A percentile compares a stretch with the other conserved stretches of the same genome.
These are phyloP conservation scores for Gossypium gossypioides DNA, from an alignment of 441 rosid genomes.

Conservation along the genomic window DNA sequence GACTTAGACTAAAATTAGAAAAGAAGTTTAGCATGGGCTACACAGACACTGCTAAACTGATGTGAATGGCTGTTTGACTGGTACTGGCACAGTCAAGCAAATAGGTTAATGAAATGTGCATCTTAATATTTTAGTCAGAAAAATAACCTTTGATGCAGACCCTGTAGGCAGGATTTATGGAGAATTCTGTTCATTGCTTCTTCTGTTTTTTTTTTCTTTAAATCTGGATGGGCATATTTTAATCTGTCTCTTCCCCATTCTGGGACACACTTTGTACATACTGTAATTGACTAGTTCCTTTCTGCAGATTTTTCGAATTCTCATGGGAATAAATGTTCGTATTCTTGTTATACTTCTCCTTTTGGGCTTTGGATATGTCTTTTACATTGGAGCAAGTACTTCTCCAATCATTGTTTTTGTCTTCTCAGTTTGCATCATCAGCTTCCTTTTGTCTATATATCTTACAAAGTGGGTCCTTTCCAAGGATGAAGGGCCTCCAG, in stretches of 20 bases:
- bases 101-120: background rate
- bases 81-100: background rate
- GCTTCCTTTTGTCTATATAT: constrained; percentile 74
- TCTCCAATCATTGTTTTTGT: constrained; percentile 90
- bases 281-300: constrained; percentile 5
- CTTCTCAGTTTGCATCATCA: constrained; percentile 67
- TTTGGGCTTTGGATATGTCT: constrained; percentile 64
- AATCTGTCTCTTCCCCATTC: background rate
- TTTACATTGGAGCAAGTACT: constrained; percentile 86
- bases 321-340: constrained; percentile 75
- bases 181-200: background rate
- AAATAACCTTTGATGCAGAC: background rate
- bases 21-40: background rate
- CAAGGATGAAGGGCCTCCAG: constrained; percentile 98
- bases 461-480: constrained; percentile 92
- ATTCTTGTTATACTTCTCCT: constrained; percentile 64
- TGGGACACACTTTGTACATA: background rate
- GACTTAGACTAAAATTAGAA: background rate
- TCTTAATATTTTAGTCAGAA: background rate
- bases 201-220: background rate
- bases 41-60: background rate
- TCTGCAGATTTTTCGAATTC: constrained; percentile 70
- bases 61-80: background rate
- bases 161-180: background rate
- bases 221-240: background rate